Conservation (phyloP, 768 basidiomycete species). For the Filobasidium floriforme region DNA sequence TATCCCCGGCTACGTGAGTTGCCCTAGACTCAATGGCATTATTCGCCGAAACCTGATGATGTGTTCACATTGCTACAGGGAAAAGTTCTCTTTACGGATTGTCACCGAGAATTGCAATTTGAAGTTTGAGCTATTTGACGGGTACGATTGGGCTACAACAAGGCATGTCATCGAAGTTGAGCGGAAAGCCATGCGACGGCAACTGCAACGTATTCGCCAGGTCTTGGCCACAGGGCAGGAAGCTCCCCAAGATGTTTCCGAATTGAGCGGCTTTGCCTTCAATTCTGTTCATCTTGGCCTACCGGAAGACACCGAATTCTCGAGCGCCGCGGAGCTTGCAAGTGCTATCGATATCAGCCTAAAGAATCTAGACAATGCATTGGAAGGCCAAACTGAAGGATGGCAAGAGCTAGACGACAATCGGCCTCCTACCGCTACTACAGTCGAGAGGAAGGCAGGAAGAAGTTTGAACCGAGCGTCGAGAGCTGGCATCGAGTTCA, state of each 20-base stretch:
- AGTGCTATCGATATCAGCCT: constrained; percentile 88
- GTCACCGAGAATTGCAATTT: not conserved
- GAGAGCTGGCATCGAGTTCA: not conserved
- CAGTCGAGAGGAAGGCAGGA: constrained; percentile 21
- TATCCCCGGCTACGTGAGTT: not conserved
- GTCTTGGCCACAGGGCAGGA: constrained; percentile 82
- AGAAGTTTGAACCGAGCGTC: not conserved
- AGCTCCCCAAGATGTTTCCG: constrained; percentile 51
- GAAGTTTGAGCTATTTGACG: constrained; percentile 63
- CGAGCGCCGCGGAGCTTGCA: constrained; percentile 68
- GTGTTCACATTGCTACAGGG: not conserved
- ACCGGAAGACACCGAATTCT: constrained; percentile 63
- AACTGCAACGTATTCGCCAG: constrained; percentile 80
- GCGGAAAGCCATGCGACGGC: constrained; percentile 75
- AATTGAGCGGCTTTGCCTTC: constrained; percentile 67
- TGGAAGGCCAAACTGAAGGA: constrained; percentile 31
- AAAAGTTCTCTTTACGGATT: not conserved
- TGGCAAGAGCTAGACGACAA: constrained; percentile 25
- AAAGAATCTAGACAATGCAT: constrained; percentile 58
- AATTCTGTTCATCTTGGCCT: constrained; percentile 91
- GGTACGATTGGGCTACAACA: constrained; percentile 87
- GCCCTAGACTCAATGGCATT: not conserved
- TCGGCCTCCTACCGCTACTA: constrained; percentile 5
- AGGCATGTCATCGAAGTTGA: constrained; percentile 79
- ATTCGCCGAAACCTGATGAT: too few species aligned